Conservation (phyloP, 768 basidiomycete genomes). For the Pulveroboletus sp. region DNA sequence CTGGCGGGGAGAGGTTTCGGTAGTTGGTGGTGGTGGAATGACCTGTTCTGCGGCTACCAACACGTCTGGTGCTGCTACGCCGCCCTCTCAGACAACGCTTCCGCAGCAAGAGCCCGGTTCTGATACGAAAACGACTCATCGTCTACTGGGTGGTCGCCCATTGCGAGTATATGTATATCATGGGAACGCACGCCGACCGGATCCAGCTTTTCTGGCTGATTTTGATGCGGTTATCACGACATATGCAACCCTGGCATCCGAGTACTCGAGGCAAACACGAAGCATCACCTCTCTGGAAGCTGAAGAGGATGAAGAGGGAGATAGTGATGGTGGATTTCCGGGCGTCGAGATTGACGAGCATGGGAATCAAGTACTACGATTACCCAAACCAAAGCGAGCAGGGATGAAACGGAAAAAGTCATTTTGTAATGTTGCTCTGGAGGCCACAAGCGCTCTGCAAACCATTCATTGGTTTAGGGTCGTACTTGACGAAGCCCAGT, state of each 20-base stretch:
- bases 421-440: conserved; percentile 37
- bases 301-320: conserved; percentile 65
- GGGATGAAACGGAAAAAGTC: conserved; percentile 65
- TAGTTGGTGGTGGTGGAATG: conserved; percentile 72
- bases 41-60: conserved; percentile 30
- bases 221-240: conserved; percentile 98
- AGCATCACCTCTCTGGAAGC: conserved; percentile 55
- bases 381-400: conserved; percentile 64
- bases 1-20: conserved; percentile 83
- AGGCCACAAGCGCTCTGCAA: conserved; percentile 78
- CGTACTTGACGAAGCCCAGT: conserved; percentile 95
- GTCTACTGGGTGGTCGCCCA: conserved; percentile 45
- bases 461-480: conserved; percentile 95
- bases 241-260: conserved; percentile 91
- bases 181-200: conserved; percentile 81
- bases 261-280: conserved; percentile 85
- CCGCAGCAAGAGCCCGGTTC: conserved; percentile 24
- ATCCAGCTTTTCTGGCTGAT: conserved; percentile 83
- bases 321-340: conserved; percentile 59
- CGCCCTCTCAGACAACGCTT: conserved; percentile 34
- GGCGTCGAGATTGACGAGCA: conserved; percentile 64
- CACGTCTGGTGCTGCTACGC: conserved; percentile 34
- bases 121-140: conserved; percentile 28
- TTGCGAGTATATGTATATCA: conserved; percentile 95
- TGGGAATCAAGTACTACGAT: conserved; percentile 56